A percentile compares a stretch with the other conserved stretches of the same genome.
Conservation (phyloP, 768 basidiomycete species). For the Trametes elegans region DNA sequence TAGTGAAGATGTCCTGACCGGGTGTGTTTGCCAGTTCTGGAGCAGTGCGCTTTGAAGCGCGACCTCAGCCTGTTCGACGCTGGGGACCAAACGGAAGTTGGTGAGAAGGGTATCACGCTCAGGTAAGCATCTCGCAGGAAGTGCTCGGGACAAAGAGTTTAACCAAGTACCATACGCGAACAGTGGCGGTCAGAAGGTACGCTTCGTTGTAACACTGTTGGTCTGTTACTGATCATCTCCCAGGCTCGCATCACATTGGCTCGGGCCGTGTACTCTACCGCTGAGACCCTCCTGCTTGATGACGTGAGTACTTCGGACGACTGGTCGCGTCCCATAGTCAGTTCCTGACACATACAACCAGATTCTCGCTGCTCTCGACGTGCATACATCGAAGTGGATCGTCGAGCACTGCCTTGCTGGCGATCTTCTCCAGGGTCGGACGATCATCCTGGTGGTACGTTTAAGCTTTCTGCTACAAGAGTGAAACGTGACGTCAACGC, state of each 20-base stretch:
- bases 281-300: constrained; percentile 39
- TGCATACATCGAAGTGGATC: constrained; percentile 48
- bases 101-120: constrained; percentile 53
- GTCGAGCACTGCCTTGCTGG: constrained; percentile 41
- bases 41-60: constrained; percentile 41
- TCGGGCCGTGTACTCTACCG: constrained; percentile 38
- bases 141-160: not conserved
- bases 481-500: constrained; percentile 23
- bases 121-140: constrained; percentile 23
- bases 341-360: constrained; percentile 19
- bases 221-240: not conserved
- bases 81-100: constrained; percentile 55
- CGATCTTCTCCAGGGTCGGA: constrained; percentile 42
- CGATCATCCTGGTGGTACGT: constrained; percentile 45
- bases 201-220: not conserved
- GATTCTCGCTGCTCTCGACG: constrained; percentile 48
- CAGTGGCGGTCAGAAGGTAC: constrained; percentile 46
- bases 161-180: not conserved
- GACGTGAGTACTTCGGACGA: constrained; percentile 26
- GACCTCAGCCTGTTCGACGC: constrained; percentile 48
- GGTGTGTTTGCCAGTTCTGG: constrained; percentile 27
- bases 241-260: constrained; percentile 40
- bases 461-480: not conserved
- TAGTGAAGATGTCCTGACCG: not conserved
- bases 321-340: too few species aligned